Evolutionary conservation across 1,284 basidiomycete genomes (phyloP).

Genomic region (Schizophyllum amplum): DNA sequence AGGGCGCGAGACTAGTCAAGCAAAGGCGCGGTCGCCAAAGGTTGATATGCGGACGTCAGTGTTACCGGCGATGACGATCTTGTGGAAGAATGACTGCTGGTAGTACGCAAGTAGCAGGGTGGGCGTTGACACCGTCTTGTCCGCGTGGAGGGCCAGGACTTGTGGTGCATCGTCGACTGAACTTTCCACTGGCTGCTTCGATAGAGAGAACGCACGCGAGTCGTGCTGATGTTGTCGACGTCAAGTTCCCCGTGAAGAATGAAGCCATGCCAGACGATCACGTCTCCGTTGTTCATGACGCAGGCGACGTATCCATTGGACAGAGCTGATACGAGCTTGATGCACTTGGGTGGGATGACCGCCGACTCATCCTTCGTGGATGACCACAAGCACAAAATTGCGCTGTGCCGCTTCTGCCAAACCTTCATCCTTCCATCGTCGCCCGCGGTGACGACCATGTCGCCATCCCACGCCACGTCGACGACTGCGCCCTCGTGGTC

Average conservation of each 20-base stretch:
- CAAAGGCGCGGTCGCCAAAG: slow-evolving; percentile 44
- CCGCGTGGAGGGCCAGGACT: slow-evolving; percentile 16
- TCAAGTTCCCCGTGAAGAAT: slow-evolving; percentile 9
- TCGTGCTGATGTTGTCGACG: neutral
- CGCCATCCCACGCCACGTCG: slow-evolving; percentile 41
- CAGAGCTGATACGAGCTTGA: slow-evolving; percentile 38
- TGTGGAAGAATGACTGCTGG: slow-evolving; percentile 40
- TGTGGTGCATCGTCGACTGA: slow-evolving; percentile 12
- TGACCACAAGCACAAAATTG: slow-evolving; percentile 50
- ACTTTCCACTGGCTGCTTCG: neutral
- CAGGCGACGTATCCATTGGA: slow-evolving; percentile 38
- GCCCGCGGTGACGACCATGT: slow-evolving; percentile 43
- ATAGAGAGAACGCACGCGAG: neutral
- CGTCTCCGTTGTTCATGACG: slow-evolving; percentile 44
- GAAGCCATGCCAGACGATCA: slow-evolving; percentile 45
- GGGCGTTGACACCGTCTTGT: slow-evolving; percentile 12
- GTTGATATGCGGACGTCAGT: slow-evolving; percentile 23
- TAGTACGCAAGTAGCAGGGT: slow-evolving; percentile 38
- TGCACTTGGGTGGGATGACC: slow-evolving; percentile 36
- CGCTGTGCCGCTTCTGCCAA: slow-evolving; percentile 52
- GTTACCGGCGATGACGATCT: slow-evolving; percentile 31
- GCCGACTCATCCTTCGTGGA: slow-evolving; percentile 31
- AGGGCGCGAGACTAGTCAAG: slow-evolving; percentile 38
- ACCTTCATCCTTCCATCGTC: slow-evolving; percentile 63
- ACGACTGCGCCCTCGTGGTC: slow-evolving; percentile 52